phyloP scores from a whole-genome alignment of 371 early-diverging fungal genomes.

The Saksenaea vasiformis region DNA sequence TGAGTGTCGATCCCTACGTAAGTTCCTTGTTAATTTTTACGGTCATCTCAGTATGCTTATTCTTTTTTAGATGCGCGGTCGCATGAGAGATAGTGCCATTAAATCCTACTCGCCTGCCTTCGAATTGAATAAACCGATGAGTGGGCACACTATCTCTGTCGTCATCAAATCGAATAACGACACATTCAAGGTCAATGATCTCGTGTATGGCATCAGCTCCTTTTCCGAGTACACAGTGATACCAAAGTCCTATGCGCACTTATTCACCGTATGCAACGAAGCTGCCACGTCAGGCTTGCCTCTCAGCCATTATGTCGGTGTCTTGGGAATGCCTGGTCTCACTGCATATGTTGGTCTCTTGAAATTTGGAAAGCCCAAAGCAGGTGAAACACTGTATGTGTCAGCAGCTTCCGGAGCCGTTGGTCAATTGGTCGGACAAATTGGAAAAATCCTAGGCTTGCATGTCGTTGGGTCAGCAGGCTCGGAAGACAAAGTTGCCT shows the following conservation, averaged over 20 bases:
- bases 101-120: conserved; percentile 60
- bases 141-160: conserved; percentile 60
- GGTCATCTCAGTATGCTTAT: conserved; percentile 42
- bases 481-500: conserved; percentile 73
- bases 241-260: conserved; percentile 27
- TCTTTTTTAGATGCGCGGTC: conserved; percentile 51
- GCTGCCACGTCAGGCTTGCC: conserved; percentile 46
- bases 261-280: conserved; percentile 38
- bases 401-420: conserved; percentile 61
- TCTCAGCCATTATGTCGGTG: conserved; percentile 53
- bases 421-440: conserved; percentile 62
- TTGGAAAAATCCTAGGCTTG: conserved; percentile 67
- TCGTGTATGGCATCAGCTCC: conserved; percentile 50
- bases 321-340: conserved; percentile 60
- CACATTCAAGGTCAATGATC: conserved; percentile 61
- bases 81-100: conserved; percentile 56
- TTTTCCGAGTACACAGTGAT: conserved; percentile 59
- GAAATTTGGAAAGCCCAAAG: conserved; percentile 37
- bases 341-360: conserved; percentile 41
- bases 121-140: conserved; percentile 57
- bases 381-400: conserved; percentile 55
- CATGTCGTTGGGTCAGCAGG: conserved; percentile 79
- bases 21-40: not conserved
- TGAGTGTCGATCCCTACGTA: conserved; percentile 9
- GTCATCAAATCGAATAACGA: conserved; percentile 62